These are phyloP conservation scores for Penicillium griseofulvum DNA, from an alignment of 2,329 filamentous ascomycete genomes.

Conservation along the genomic window DNA sequence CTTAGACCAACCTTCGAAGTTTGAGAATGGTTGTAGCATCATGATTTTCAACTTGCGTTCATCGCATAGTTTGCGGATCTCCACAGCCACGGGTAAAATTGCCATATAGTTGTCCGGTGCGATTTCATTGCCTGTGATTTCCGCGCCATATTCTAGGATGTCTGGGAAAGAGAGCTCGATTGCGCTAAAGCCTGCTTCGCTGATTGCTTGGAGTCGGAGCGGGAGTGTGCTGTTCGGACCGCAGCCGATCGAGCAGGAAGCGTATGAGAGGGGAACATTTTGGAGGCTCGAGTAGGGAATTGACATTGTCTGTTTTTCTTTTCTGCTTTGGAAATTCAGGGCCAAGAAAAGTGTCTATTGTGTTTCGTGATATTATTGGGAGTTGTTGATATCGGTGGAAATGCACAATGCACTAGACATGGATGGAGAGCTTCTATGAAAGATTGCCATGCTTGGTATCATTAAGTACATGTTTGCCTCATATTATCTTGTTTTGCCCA, in stretches of 20 bases:
- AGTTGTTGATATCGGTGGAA: neutral
- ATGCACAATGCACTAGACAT: neutral
- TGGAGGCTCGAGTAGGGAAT: slow-evolving; percentile 17
- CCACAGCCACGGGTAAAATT: slow-evolving; percentile 54
- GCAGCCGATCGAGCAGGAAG: slow-evolving; percentile 45
- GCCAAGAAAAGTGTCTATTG: neutral
- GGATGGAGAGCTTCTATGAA: neutral
- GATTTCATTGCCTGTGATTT: slow-evolving; percentile 52
- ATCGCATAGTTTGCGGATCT: slow-evolving; percentile 56
- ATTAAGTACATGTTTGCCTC: neutral
- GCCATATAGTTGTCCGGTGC: slow-evolving; percentile 58
- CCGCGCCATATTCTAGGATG: slow-evolving; percentile 61
- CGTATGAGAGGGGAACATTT: slow-evolving; percentile 40
- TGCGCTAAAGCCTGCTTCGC: slow-evolving; percentile 51
- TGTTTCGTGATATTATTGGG: neutral
- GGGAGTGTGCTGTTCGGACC: slow-evolving; percentile 35
- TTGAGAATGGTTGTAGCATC: slow-evolving; percentile 72
- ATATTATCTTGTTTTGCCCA: neutral
- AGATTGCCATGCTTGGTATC: neutral
- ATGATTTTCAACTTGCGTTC: slow-evolving; percentile 59
- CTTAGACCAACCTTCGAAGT: slow-evolving; percentile 71
- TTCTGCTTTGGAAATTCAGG: neutral
- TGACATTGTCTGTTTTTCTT: slow-evolving; percentile 9
- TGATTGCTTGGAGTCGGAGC: slow-evolving; percentile 41
- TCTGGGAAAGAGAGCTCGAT: slow-evolving; percentile 76